Base-by-base conservation (phyloP, 1,284 basidiomycete species). In the Ustilago hordei region DNA sequence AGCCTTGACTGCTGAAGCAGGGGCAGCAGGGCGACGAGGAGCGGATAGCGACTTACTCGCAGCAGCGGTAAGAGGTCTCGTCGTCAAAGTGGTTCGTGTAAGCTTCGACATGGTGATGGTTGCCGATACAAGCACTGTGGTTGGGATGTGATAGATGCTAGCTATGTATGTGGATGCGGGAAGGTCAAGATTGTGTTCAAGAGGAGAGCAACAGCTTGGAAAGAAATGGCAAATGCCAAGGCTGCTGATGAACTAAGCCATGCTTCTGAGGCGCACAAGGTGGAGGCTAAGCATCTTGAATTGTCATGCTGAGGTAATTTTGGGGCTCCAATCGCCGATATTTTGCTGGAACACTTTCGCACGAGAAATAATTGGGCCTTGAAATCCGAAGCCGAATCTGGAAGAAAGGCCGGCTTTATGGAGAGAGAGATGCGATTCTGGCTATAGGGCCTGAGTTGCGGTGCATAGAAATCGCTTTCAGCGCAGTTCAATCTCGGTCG, bases 241-340 rank as follows among this genome's bases (percentile, higher is more conserved):
- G 1, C 19, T 17, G 53, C 39, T 36, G 63, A 56, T 64, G 56
- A 64, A 53, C 56, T 64, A 64, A 64, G 63, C 63, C 28, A n/a
- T 17, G 39, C 54, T 9, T 47, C 36, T 55, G 23, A 36, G 35
- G 50, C 56, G 41, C 50, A 59, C 35, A 48, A 50, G 48, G 57
- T 69, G 67, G 61, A 64, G 67, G 36, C 34, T 55, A 11, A 58
- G 15, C 52, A 55, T 32, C 7, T 17, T 39, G 34, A 45, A 38
- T 12, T 50, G 68, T 70, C 68, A 70, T 70, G 68, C 68, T 64
- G 38, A 70, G 9, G 35, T 64, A 52, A 57, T 56, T n/a, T 9
- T 32, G 8, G 15, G 1, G 28, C 4, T 32, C 7, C 48, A 12
- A 50, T 50, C 48, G 28, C 31, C 48, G 48, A 50, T 31, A 39